A percentile compares a stretch with the other conserved stretches of the same genome.
Conservation (phyloP, 768 basidiomycete species). For the Lyophyllum shimeji region DNA sequence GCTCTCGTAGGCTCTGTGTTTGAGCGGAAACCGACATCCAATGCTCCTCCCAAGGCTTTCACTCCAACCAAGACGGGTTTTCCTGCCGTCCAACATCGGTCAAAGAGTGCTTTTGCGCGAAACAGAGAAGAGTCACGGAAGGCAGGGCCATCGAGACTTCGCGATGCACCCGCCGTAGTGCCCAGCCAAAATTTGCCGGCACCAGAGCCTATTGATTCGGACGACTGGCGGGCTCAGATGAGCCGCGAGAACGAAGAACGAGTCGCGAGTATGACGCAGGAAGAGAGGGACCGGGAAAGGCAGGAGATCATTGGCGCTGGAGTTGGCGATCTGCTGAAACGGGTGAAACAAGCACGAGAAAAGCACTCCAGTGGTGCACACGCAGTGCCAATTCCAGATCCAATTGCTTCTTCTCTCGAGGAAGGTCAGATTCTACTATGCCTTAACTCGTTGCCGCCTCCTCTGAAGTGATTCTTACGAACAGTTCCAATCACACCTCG, state of each 20-base stretch:
- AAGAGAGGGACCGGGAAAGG: conserved; percentile 66
- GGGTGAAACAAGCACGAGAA: conserved; percentile 49
- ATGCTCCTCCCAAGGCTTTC: conserved; percentile 26
- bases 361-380: conserved; percentile 18
- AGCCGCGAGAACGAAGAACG: conserved; percentile 64
- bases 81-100: conserved; percentile 64
- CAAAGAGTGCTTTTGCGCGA: conserved; percentile 59
- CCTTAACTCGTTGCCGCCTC: background rate
- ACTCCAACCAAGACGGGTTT: conserved; percentile 49
- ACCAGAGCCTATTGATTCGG: conserved; percentile 16
- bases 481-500: conserved; percentile 18
- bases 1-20: conserved; percentile 44
- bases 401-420: conserved; percentile 9
- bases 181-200: conserved; percentile 4
- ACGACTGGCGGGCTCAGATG: conserved; percentile 55
- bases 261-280: conserved; percentile 68
- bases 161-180: conserved; percentile 28
- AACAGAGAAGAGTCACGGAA: conserved; percentile 40
- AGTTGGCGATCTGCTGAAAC: conserved; percentile 60
- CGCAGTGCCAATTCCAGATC: background rate
- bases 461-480: background rate
- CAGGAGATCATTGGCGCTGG: conserved; percentile 67
- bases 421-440: conserved; percentile 14
- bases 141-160: conserved; percentile 16
- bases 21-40: conserved; percentile 39